Percentiles rank a stretch among this genome's conserved stretches.
These are phyloP conservation scores for Fomitiporia mediterranea DNA, from an alignment of 1,284 basidiomycete species.

Conservation along the genomic window DNA sequence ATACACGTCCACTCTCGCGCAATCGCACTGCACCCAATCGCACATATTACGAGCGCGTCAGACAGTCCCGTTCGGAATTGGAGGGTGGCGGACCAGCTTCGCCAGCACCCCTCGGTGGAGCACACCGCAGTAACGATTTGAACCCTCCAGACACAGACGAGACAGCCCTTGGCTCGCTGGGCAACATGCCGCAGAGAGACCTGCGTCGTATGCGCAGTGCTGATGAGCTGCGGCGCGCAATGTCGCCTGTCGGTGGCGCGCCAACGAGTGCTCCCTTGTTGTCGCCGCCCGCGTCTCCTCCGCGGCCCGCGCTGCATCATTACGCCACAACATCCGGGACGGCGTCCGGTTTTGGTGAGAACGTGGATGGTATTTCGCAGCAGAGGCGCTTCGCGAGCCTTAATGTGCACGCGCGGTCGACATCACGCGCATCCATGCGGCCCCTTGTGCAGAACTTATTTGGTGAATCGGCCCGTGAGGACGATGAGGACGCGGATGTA, in stretches of 20 bases:
- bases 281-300: slow-evolving; percentile 33
- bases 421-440: slow-evolving; percentile 36
- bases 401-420: slow-evolving; percentile 42
- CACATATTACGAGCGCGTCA: slow-evolving; percentile 19
- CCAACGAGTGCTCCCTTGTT: slow-evolving; percentile 22
- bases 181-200: slow-evolving; percentile 38
- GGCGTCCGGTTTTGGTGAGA: slow-evolving; percentile 41
- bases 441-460: slow-evolving; percentile 42
- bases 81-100: background rate
- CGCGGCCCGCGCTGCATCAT: slow-evolving; percentile 42
- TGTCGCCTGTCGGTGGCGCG: slow-evolving; percentile 18
- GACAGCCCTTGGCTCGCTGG: slow-evolving; percentile 11
- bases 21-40: slow-evolving; percentile 23
- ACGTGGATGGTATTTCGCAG: slow-evolving; percentile 3
- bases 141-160: background rate
- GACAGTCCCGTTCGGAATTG: slow-evolving; percentile 15
- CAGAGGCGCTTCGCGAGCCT: slow-evolving; percentile 58
- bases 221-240: slow-evolving; percentile 62
- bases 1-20: slow-evolving; percentile 22
- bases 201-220: slow-evolving; percentile 84
- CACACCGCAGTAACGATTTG: slow-evolving; percentile 23
- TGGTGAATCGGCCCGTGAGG: slow-evolving; percentile 28
- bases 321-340: slow-evolving; percentile 58
- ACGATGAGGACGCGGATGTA: slow-evolving; percentile 17
- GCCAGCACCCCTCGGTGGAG: slow-evolving; percentile 18